These are phyloP conservation scores for Cajanus cajan DNA, from an alignment of 306 rosid species.

Conservation along the genomic window DNA sequence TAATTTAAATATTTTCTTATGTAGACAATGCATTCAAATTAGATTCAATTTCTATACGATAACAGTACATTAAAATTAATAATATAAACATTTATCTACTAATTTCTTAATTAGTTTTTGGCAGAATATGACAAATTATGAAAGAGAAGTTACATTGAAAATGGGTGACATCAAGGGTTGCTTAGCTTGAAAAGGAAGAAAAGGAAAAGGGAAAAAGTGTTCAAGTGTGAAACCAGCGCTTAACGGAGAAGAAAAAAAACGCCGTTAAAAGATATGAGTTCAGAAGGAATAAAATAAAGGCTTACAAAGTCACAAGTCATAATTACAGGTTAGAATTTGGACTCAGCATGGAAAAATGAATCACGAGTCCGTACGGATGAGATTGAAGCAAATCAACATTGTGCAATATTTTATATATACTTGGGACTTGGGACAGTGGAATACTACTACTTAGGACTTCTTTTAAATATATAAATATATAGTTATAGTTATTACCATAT, in stretches of 20 bases:
- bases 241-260: not conserved
- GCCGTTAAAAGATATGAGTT: not conserved
- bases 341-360: not conserved
- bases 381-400: not conserved
- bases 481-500: no score
- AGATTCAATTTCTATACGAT: no score
- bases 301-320: not conserved
- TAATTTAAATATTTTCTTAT: no score
- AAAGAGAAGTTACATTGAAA: not conserved
- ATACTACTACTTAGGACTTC: not conserved
- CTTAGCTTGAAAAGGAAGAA: not conserved
- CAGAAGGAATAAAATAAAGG: not conserved
- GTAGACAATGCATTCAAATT: no score
- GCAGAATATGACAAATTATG: not conserved
- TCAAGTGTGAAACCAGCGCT: not conserved
- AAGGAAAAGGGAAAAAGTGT: not conserved
- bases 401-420: not conserved
- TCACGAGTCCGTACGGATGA: conserved; percentile 16
- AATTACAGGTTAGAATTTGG: conserved; percentile 3
- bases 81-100: no score
- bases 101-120: no score
- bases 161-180: not conserved
- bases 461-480: not conserved
- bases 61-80: no score
- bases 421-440: not conserved